These are phyloP conservation scores for Erodium texanum DNA, from an alignment of 441 rosid species.

Conservation along the genomic window DNA sequence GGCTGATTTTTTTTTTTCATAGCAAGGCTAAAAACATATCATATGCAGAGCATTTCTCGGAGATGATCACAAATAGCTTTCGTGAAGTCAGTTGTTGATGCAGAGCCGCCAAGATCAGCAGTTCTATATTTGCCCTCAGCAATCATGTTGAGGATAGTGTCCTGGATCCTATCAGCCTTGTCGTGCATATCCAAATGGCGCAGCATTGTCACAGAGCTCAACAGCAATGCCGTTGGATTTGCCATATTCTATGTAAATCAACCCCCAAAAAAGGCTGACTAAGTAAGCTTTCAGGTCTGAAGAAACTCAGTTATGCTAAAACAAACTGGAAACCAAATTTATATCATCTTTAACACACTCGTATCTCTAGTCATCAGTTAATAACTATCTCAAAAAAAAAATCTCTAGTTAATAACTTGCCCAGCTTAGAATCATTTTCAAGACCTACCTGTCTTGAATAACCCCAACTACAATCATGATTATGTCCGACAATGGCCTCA, in stretches of 20 bases:
- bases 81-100: constrained; percentile 81
- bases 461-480: no score
- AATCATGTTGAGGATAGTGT: constrained; percentile 70
- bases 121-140: constrained; percentile 84
- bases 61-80: constrained; percentile 73
- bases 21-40: no score
- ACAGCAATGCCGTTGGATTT: constrained; percentile 83
- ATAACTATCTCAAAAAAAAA: no score
- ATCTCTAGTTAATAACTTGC: no score
- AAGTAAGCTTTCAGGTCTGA: background rate
- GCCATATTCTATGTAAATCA: constrained; percentile 57
- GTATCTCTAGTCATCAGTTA: no score
- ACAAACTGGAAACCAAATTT: no score
- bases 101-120: constrained; percentile 76
- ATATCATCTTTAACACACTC: no score
- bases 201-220: constrained; percentile 80
- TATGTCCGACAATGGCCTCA: no score
- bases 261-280: constrained; percentile 4
- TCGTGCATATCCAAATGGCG: constrained; percentile 68
- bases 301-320: background rate
- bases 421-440: no score
- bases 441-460: no score
- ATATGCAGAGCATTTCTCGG: no score
- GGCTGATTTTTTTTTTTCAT: no score
- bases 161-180: constrained; percentile 70